phyloP scores from a whole-genome alignment of 352 stramenopile genomes.

The Phytophthora litchii region DNA sequence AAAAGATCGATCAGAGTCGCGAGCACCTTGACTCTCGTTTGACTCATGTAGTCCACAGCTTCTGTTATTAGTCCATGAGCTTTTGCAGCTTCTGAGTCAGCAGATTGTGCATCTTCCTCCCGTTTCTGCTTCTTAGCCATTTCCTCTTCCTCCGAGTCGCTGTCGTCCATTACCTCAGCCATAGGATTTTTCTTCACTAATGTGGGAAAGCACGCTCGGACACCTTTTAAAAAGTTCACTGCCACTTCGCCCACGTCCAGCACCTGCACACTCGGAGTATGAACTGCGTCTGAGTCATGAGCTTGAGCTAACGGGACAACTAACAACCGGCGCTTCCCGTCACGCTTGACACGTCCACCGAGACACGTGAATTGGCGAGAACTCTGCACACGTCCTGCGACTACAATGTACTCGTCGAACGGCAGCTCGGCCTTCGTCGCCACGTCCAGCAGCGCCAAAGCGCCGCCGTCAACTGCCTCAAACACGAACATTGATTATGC shows the following conservation, averaged over 20 bases:
- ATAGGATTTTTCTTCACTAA: conserved; percentile 63
- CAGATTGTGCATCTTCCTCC: conserved; percentile 15
- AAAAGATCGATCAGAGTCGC: conserved; percentile 44
- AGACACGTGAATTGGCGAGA: conserved; percentile 64
- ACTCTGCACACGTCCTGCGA: conserved; percentile 44
- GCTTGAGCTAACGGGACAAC: conserved; percentile 47
- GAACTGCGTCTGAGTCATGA: neutral
- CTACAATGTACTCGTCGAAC: conserved; percentile 62
- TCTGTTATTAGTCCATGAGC: conserved; percentile 13
- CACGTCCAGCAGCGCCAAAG: conserved; percentile 42
- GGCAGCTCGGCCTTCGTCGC: conserved; percentile 54
- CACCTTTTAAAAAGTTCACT: conserved; percentile 53
- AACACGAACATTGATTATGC: conserved; percentile 59
- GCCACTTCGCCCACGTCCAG: conserved; percentile 67
- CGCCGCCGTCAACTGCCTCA: conserved; percentile 21
- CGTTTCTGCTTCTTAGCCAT: conserved; percentile 37
- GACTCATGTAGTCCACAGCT: conserved; percentile 40
- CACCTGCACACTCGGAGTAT: conserved; percentile 41
- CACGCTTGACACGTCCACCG: conserved; percentile 57
- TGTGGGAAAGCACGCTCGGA: conserved; percentile 68
- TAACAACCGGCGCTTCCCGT: conserved; percentile 46
- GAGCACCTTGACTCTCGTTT: conserved; percentile 50
- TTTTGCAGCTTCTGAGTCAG: conserved; percentile 13
- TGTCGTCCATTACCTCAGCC: conserved; percentile 31
- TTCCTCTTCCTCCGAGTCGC: conserved; percentile 45